Evolutionary conservation across 73 alveolate genomes (phyloP), one percentile per base, ranked within the genome.

Genomic region (Paramecium sexaurelia): DNA sequence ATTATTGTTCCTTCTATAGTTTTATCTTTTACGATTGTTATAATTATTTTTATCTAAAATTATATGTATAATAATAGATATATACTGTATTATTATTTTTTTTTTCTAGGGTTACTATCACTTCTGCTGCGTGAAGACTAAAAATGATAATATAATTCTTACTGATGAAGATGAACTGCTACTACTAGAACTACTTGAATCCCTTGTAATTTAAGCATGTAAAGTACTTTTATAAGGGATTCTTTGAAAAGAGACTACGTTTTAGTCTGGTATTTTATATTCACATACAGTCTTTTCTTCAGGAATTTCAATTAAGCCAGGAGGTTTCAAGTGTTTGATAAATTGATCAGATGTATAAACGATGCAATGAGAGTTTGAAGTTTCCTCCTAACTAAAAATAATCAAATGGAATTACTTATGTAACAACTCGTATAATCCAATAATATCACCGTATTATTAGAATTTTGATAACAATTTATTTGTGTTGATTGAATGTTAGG

Each of bases 151-250:
- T 29, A 61, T 17, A 51, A 15, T 51, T 3, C 15, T 51, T 61
- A 61, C 83, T 29, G 83, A 61, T 29, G 83, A 61, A 26, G 83
- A 61, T 61, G 83, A 61, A 26, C 83, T 61, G 8, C 83, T 61
- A 32, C 83, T 61, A 32, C 83, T 61, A 11, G 83, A 61, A 3
- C 83, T 61, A 32, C 83, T 61, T 4, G 83, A 61, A 0, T 27
- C 83, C 19, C 83, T 26, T 61, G 39, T 61, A 10, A 61, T 61
- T 61, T 61, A n/a, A 0, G 47, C 39, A 27, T 61, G 24, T 26
- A 61, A 32, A 13, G 83, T 61, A 29, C 47, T 61, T 32, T 61
- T 61, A 19, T 61, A 61, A 2, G 83, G 83, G 27, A 61, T 61
- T 11, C 83, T 19, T 26, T 61, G 13, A 61, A 61, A 61, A 3